Evolutionary conservation across 805 yeast genomes (phyloP), one percentile per base, ranked within the genome.

Genomic region (Yarrowia deformans): DNA sequence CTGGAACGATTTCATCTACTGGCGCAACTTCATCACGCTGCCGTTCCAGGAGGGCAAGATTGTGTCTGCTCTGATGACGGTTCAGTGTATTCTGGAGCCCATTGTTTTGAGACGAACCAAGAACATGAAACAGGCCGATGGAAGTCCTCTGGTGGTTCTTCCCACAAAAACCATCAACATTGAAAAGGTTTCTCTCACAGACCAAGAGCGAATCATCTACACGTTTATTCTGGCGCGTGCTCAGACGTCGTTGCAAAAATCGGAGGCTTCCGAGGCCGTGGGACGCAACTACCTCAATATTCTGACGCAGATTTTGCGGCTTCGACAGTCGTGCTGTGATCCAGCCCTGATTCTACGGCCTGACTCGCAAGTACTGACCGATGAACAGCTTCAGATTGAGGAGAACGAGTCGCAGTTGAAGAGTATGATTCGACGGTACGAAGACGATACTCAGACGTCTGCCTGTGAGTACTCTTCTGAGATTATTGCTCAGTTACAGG

Each of bases 271-370:
- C 8, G 72, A 70, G 37, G 37, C 70, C 35, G 72, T 89, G 71
- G 84, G 81, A 45, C 87, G 86, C 71, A 86, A 85, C 69, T 94
- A 91, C 76, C 86, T 95, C 1, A 87, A 90, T 37, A 91, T 94
- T 72, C 80, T 94, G 72, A 89, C 95, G 1, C 95, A 91, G 75
- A 89, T 94, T 67, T 78, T 94, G 71, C 82, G 98, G 69, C 81
- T 94, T 46, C 83, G 98, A 70, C 98, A 94, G 76, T 85, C 90
- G 0, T 94, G 98, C 76, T 92, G 97, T 75, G 97, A 94, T 76
- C 83, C 89, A 18, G 86, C 86, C 68, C 80, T 93, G 69, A 84
- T 93, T 0, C 83, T 84, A 3, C 79, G 84, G 10, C 79, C 70
- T 1, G 69, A 55, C 2, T 48, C 67, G 8, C 70, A 69, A 19